A percentile compares a stretch with the other conserved stretches of the same genome.
Evolutionary conservation across 768 basidiomycete species (phyloP).

Genomic region (Amanita inopinata): DNA sequence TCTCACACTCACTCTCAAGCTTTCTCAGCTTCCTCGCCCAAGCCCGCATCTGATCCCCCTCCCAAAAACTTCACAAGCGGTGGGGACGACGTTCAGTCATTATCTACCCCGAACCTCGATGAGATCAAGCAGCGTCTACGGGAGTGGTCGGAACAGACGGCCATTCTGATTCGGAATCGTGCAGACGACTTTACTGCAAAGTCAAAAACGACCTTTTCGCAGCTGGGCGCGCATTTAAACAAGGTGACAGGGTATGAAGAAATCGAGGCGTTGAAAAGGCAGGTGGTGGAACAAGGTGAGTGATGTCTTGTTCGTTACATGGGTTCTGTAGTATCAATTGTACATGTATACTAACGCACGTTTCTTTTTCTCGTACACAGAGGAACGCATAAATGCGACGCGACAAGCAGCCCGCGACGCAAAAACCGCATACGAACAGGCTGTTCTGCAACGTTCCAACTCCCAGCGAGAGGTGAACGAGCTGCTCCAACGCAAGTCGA

Average conservation of each 20-base stretch:
- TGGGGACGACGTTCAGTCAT: too few species aligned
- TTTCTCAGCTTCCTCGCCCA: not conserved
- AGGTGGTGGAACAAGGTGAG: constrained; percentile 76
- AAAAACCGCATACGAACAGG: constrained; percentile 67
- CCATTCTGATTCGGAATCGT: constrained; percentile 37
- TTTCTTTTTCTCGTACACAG: constrained; percentile 28
- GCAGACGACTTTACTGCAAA: constrained; percentile 48
- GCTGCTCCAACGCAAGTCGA: constrained; percentile 84
- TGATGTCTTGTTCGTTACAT: constrained; percentile 9
- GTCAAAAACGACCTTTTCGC: constrained; percentile 54
- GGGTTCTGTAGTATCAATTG: not conserved
- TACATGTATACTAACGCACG: constrained; percentile 5
- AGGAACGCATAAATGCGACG: constrained; percentile 59
- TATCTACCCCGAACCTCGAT: constrained; percentile 17
- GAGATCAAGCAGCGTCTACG: constrained; percentile 29
- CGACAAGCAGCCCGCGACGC: constrained; percentile 60
- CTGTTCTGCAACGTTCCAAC: constrained; percentile 69
- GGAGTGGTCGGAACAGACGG: constrained; percentile 41
- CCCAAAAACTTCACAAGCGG: too few species aligned
- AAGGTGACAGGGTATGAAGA: constrained; percentile 86
- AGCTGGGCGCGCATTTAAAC: constrained; percentile 74
- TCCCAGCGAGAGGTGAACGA: constrained; percentile 96
- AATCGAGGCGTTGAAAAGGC: constrained; percentile 72
- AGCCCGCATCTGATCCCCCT: not conserved
- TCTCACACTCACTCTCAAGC: not conserved